A percentile compares a stretch with the other conserved stretches of the same genome.
Conservation (phyloP, 345 rosid genomes). For the Rubroshorea leprosula region DNA sequence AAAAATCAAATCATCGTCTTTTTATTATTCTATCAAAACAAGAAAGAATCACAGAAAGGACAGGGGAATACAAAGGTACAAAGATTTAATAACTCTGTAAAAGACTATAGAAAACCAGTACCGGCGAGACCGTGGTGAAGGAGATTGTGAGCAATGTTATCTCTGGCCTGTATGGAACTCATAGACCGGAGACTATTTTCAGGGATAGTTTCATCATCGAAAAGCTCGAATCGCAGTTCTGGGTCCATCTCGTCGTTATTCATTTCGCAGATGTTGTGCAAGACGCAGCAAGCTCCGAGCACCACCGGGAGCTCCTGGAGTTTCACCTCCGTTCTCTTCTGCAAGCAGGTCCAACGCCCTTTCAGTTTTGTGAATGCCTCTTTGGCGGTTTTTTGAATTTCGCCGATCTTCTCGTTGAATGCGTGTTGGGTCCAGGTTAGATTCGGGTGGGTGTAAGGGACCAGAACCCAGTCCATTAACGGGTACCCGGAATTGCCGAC, state of each 20-base stretch:
- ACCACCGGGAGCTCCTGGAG: constrained; percentile 49
- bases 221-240: constrained; percentile 26
- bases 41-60: neutral
- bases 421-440: constrained; percentile 51
- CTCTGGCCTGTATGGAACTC: constrained; percentile 32
- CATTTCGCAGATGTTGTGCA: constrained; percentile 54
- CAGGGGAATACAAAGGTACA: neutral
- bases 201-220: constrained; percentile 30
- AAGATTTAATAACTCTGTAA: no score
- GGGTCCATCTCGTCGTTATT: constrained; percentile 32
- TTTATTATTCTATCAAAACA: neutral
- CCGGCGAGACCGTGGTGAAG: constrained; percentile 39
- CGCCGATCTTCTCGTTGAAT: constrained; percentile 22
- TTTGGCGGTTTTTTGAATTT: constrained; percentile 23
- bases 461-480: constrained; percentile 45
- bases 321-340: constrained; percentile 42
- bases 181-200: constrained; percentile 25
- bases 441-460: constrained; percentile 40
- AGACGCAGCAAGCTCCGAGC: constrained; percentile 50
- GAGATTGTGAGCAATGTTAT: constrained; percentile 45
- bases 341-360: constrained; percentile 45
- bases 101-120: constrained; percentile 22
- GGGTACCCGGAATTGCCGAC: constrained; percentile 39
- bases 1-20: no score
- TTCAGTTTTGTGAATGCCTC: constrained; percentile 41